Evolutionary conservation across 2,329 filamentous ascomycete genomes (phyloP), one percentile per base, ranked within the genome.

Genomic region (Hortaea werneckii): DNA sequence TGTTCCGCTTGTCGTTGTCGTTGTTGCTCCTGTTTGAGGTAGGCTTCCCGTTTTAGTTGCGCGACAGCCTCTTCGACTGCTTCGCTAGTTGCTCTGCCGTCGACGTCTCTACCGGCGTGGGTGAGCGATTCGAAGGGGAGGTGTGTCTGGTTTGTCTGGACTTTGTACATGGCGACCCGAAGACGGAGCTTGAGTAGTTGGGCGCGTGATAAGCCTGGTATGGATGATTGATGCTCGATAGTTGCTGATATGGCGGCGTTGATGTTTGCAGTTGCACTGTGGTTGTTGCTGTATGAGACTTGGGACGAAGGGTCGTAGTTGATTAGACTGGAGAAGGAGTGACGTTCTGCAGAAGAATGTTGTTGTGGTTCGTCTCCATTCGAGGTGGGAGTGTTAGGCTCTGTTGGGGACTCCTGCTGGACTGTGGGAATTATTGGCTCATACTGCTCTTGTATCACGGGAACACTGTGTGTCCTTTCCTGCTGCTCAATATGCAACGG

Each of bases 141-240:
- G 47, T 76, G 68, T 44, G 79, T 75, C 64, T 89, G 85, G 49
- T 83, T 80, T 1, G 84, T 88, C 47, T 75, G 76, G 53, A 89
- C 72, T 65, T 88, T 88, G 71, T 87, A 88, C 58, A 76, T 77
- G 10, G 83, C 85, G 13, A 87, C 75, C 28, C 77, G 73, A 11
- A 89, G 76, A n/a, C 83, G 76, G 7, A 86, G 73, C 43, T 76
- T 76, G 39, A 88, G 70, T 41, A 79, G 76, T 58, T 83, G 77
- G 13, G 80, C 81, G 65, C 51, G 44, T 6, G 45, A 38, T 26
- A n/a, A 10, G n/a, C n/a, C 8, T 28, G 8, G 9, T 20, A 41
- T 29, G 9, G 20, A 35, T 4, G 9, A 11, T 40, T 10, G 7
- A 55, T 58, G 28, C 43, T 77, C 76, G 46, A 43, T 35, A 47